Evolutionary conservation across 495 filamentous ascomycete genomes (phyloP).

Genomic region (Friedmanniomyces simplex): DNA sequence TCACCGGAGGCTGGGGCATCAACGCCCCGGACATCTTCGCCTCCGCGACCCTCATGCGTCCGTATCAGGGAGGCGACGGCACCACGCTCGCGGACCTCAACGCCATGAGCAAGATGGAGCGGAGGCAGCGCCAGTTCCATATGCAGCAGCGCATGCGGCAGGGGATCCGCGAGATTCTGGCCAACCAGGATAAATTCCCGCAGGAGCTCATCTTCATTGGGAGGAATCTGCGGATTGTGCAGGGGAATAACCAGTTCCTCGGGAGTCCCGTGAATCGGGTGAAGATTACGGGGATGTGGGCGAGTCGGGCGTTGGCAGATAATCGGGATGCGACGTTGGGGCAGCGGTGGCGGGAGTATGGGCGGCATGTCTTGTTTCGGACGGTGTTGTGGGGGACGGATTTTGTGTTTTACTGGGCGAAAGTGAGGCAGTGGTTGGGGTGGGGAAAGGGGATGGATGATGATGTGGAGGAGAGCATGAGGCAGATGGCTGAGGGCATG

Average conservation of each 20-base stretch:
- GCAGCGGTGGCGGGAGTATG: slow-evolving; percentile 48
- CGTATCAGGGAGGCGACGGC: slow-evolving; percentile 74
- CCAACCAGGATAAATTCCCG: slow-evolving; percentile 87
- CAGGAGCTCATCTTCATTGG: slow-evolving; percentile 92
- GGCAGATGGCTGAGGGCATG: slow-evolving; percentile 71
- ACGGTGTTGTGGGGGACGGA: slow-evolving; percentile 69
- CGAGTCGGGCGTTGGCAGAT: slow-evolving; percentile 65
- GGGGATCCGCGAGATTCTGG: slow-evolving; percentile 71
- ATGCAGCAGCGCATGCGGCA: slow-evolving; percentile 77
- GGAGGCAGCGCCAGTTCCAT: slow-evolving; percentile 59
- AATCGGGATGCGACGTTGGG: slow-evolving; percentile 47
- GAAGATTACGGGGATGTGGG: slow-evolving; percentile 91
- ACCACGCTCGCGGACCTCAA: slow-evolving; percentile 50
- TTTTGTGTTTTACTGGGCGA: slow-evolving; percentile 70
- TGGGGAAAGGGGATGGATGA: slow-evolving; percentile 85
- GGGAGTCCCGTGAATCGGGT: slow-evolving; percentile 90
- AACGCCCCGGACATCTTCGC: slow-evolving; percentile 84
- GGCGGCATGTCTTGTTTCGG: slow-evolving; percentile 68
- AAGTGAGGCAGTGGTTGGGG: slow-evolving; percentile 61
- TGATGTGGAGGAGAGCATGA: slow-evolving; percentile 79
- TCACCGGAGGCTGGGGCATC: slow-evolving; percentile 74
- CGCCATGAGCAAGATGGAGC: slow-evolving; percentile 38
- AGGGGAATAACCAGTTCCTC: slow-evolving; percentile 70
- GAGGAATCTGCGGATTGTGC: slow-evolving; percentile 87
- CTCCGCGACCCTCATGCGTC: slow-evolving; percentile 75